Evolutionary conservation across 148 eudicot species (phyloP).

Genomic region (Simmondsia chinensis): DNA sequence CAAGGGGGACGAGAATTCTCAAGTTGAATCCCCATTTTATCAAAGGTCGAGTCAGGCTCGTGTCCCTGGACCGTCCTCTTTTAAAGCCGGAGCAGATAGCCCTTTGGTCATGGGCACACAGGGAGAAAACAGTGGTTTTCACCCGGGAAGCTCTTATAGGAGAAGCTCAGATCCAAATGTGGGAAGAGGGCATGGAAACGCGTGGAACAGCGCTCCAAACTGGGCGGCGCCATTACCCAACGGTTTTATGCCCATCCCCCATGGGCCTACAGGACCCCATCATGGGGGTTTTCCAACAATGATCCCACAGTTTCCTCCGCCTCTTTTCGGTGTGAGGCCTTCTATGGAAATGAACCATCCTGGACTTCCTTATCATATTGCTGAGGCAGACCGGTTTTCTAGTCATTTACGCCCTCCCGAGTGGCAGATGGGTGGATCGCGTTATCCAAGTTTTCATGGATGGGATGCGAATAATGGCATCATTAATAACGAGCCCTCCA

Average conservation of each 20-base stretch:
- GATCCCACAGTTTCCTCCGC: constrained; percentile 70
- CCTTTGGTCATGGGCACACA: constrained; percentile 35
- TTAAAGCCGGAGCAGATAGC: constrained; percentile 56
- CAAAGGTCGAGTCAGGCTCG: constrained; percentile 42
- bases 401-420: constrained; percentile 63
- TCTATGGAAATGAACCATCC: constrained; percentile 68
- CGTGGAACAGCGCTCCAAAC: constrained; percentile 73
- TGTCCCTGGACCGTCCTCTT: constrained; percentile 47
- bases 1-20: constrained; percentile 49
- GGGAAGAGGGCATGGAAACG: constrained; percentile 66
- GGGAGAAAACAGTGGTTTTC: constrained; percentile 61
- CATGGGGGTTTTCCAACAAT: constrained; percentile 68
- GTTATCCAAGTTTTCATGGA: constrained; percentile 41
- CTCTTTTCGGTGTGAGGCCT: constrained; percentile 64
- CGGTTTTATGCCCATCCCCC: constrained; percentile 78
- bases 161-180: constrained; percentile 56
- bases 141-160: constrained; percentile 53
- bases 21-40: constrained; percentile 65
- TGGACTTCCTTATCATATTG: constrained; percentile 60
- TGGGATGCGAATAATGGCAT: constrained; percentile 74
- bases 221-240: constrained; percentile 83
- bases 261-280: constrained; percentile 57
- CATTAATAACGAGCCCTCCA: constrained; percentile 53
- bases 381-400: constrained; percentile 59
- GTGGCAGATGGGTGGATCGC: constrained; percentile 59